These are phyloP conservation scores for Kodamaea hsintzibuensis DNA, from an alignment of 805 yeast species.

Conservation along the genomic window DNA sequence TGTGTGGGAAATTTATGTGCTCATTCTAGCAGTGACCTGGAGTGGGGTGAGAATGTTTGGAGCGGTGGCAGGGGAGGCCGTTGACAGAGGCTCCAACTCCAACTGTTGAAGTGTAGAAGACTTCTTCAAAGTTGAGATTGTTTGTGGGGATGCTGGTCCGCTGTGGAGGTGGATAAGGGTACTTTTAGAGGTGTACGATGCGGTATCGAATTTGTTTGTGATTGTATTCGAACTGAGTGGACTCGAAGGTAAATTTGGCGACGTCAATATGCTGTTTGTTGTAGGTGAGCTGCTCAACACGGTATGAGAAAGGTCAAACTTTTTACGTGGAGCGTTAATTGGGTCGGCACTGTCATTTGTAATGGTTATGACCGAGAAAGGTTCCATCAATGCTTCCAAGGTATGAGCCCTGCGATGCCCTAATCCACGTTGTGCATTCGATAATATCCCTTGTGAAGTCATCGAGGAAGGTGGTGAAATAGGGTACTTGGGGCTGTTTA, in stretches of 20 bases:
- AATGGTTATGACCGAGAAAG: constrained; percentile 13
- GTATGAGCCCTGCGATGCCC: constrained; percentile 17
- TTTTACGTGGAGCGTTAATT: constrained; percentile 9
- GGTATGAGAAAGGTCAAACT: constrained; percentile 21
- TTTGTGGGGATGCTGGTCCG: constrained; percentile 6
- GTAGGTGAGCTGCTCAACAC: constrained; percentile 15
- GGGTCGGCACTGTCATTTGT: constrained; percentile 3
- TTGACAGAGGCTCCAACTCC: constrained; percentile 29
- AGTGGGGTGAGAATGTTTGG: constrained; percentile 41
- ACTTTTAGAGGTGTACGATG: constrained; percentile 19
- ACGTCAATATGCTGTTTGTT: neutral
- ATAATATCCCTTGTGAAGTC: neutral
- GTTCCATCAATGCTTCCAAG: constrained; percentile 18
- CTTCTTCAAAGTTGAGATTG: constrained; percentile 25
- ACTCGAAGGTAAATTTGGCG: constrained; percentile 13
- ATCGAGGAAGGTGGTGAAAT: constrained; percentile 6
- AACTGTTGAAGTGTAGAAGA: constrained; percentile 34
- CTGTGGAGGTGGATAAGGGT: constrained; percentile 10
- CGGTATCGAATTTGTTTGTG: constrained; percentile 16
- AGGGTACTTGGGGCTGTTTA: constrained; percentile 7
- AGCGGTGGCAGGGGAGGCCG: constrained; percentile 25
- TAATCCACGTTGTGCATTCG: neutral
- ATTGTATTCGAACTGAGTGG: constrained; percentile 23
- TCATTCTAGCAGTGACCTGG: constrained; percentile 44
- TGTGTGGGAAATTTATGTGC: constrained; percentile 20